A percentile compares a stretch with the other conserved stretches of the same genome.
phyloP scores from a whole-genome alignment of 768 basidiomycete species.

The Gautieria morchelliformis region DNA sequence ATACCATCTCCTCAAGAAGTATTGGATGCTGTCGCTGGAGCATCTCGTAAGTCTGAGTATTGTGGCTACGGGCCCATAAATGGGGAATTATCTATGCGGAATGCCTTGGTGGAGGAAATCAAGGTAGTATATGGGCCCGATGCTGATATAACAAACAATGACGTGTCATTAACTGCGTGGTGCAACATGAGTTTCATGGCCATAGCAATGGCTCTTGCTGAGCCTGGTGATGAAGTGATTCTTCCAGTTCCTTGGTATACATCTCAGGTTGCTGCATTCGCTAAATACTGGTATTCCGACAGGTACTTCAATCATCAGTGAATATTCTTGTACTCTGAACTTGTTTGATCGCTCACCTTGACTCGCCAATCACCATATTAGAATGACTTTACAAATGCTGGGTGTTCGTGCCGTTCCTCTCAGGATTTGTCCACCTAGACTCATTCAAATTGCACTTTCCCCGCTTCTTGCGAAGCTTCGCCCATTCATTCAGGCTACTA shows the following conservation, averaged over 20 bases:
- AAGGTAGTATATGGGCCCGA: slow-evolving; percentile 41
- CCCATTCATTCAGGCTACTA: slow-evolving; percentile 39
- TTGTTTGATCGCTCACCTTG: slow-evolving; percentile 6
- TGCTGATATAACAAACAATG: slow-evolving; percentile 39
- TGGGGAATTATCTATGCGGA: slow-evolving; percentile 45
- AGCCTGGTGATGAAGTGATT: slow-evolving; percentile 61
- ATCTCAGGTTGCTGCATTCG: background rate
- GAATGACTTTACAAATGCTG: slow-evolving; percentile 60
- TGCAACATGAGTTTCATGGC: slow-evolving; percentile 68
- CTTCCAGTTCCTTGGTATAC: slow-evolving; percentile 63
- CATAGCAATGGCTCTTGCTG: slow-evolving; percentile 50
- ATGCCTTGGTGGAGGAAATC: slow-evolving; percentile 53
- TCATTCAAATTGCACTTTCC: slow-evolving; percentile 58
- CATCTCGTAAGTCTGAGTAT: slow-evolving; percentile 32
- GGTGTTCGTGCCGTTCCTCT: slow-evolving; percentile 51
- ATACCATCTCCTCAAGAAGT: slow-evolving; percentile 46
- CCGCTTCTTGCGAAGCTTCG: slow-evolving; percentile 47
- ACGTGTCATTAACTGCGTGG: slow-evolving; percentile 61
- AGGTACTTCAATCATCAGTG: slow-evolving; percentile 66
- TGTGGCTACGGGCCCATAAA: slow-evolving; percentile 51
- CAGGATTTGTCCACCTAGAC: slow-evolving; percentile 63
- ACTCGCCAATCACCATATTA: slow-evolving; percentile 15
- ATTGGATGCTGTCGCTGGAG: slow-evolving; percentile 36
- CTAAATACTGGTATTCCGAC: background rate
- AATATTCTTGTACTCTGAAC: slow-evolving; percentile 12